phyloP scores from a whole-genome alignment of 345 rosid genomes.

The Triadica sebifera region DNA sequence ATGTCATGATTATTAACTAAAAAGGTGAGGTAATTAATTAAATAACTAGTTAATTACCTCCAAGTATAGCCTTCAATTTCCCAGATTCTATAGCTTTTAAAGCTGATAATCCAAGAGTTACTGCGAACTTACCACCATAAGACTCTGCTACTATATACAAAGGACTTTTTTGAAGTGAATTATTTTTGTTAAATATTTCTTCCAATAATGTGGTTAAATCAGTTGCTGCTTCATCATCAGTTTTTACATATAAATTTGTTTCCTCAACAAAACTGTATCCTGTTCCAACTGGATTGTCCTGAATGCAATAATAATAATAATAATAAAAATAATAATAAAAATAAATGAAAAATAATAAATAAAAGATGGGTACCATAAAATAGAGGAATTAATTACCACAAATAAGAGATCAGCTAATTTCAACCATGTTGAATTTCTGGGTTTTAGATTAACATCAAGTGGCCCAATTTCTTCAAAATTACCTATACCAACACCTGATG shows the following conservation, averaged over 20 bases:
- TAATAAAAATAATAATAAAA: neutral
- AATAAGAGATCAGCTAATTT: constrained; percentile 74
- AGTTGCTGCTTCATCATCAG: constrained; percentile 77
- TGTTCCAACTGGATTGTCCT: constrained; percentile 85
- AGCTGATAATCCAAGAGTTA: constrained; percentile 65
- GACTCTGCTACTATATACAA: constrained; percentile 82
- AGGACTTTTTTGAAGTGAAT: constrained; percentile 56
- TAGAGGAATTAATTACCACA: constrained; percentile 46
- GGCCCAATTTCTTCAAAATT: constrained; percentile 80
- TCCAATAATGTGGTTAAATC: constrained; percentile 66
- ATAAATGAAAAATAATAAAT: neutral
- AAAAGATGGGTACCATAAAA: neutral
- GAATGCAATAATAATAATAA: neutral
- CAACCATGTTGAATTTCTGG: constrained; percentile 79
- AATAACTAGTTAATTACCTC: constrained; percentile 45
- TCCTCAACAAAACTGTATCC: constrained; percentile 78
- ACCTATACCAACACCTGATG: constrained; percentile 77
- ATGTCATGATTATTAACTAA: no score
- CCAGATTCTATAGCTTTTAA: constrained; percentile 56
- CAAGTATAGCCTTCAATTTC: constrained; percentile 60
- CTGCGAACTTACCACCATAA: constrained; percentile 90
- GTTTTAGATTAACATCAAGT: constrained; percentile 47
- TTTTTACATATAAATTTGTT: constrained; percentile 47
- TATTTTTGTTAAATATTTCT: constrained; percentile 45
- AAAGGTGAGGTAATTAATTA: neutral